A percentile compares a stretch with the other conserved stretches of the same genome.
These are phyloP conservation scores for Quercus rubra DNA, from an alignment of 306 rosid species.

Conservation along the genomic window DNA sequence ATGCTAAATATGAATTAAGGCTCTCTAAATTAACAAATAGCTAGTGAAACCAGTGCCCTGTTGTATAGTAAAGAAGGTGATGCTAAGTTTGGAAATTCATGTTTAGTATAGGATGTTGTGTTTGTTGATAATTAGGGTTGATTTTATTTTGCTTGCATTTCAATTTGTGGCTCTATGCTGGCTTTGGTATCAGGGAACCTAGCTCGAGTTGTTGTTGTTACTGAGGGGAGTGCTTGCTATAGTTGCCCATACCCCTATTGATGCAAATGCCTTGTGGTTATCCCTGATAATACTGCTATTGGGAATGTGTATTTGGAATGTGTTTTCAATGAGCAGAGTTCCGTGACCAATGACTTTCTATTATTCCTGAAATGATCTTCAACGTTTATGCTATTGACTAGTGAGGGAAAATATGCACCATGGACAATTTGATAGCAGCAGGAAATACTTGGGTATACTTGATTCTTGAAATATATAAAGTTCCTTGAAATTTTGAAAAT, in stretches of 20 bases:
- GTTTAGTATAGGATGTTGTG: background rate
- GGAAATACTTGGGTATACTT: too few species aligned
- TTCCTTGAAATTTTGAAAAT: too few species aligned
- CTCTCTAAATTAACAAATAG: background rate
- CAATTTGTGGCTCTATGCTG: background rate
- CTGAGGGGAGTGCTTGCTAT: conserved; percentile 92
- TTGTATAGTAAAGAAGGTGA: background rate
- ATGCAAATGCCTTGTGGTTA: conserved; percentile 77
- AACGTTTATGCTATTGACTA: too few species aligned
- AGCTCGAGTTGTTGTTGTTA: background rate
- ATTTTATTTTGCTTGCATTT: background rate
- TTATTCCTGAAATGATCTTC: too few species aligned
- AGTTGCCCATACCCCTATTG: conserved; percentile 91
- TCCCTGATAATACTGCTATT: too few species aligned
- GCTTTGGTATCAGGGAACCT: background rate
- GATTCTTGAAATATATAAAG: too few species aligned
- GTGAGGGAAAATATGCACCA: too few species aligned
- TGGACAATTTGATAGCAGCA: too few species aligned
- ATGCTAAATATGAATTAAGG: background rate
- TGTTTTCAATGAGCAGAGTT: too few species aligned
- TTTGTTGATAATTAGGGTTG: background rate
- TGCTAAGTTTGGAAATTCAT: background rate
- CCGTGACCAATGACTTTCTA: too few species aligned
- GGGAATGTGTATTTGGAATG: too few species aligned
- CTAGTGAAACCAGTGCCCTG: background rate